phyloP scores from a whole-genome alignment of 2,329 filamentous ascomycete genomes.

The Orbilia ellipsospora region DNA sequence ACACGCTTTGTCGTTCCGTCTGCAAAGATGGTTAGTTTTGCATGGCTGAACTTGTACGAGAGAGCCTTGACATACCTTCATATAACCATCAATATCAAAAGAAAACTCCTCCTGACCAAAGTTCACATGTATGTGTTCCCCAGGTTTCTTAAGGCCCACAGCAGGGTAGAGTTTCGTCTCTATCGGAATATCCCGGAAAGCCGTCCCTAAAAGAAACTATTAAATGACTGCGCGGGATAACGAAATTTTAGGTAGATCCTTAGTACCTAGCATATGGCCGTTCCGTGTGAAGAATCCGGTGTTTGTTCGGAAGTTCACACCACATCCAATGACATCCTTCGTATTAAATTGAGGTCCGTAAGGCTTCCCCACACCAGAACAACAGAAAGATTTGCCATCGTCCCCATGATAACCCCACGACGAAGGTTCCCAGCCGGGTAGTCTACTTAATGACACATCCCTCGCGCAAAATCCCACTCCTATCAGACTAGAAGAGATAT shows the following conservation, averaged over 20 bases:
- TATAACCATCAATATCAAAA: conserved; percentile 89
- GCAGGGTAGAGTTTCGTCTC: conserved; percentile 73
- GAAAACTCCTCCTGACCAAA: conserved; percentile 81
- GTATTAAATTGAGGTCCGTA: conserved; percentile 70
- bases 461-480: conserved; percentile 72
- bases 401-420: conserved; percentile 78
- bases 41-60: conserved; percentile 15
- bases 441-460: conserved; percentile 68
- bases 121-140: conserved; percentile 73
- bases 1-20: conserved; percentile 72
- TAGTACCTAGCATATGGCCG: conserved; percentile 68
- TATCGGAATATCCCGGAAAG: conserved; percentile 73
- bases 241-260: no score
- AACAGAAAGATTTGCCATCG: conserved; percentile 72
- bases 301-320: conserved; percentile 73
- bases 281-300: conserved; percentile 78
- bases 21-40: conserved; percentile 61
- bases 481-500: conserved; percentile 68
- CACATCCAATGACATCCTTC: conserved; percentile 73
- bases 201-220: conserved; percentile 68
- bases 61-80: conserved; percentile 70
- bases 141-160: conserved; percentile 73
- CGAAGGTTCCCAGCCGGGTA: conserved; percentile 75
- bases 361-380: conserved; percentile 69
- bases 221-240: background rate